Evolutionary conservation across 257 asterid species (phyloP).

Genomic region (Sherardia arvensis): DNA sequence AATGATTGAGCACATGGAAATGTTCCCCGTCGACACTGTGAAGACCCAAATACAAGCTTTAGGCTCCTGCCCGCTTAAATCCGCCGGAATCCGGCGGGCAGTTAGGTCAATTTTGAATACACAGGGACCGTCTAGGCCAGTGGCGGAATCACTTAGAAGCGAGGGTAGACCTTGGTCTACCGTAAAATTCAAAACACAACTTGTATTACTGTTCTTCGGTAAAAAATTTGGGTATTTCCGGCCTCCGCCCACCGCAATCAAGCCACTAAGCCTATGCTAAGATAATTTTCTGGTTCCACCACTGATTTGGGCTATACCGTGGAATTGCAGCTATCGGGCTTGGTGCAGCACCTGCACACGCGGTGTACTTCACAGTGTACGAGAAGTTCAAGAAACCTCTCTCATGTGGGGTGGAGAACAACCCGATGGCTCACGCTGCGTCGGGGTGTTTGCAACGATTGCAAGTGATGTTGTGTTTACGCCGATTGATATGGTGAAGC

Average conservation of each 20-base stretch:
- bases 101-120: constrained; percentile 51
- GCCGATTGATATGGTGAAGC: constrained; percentile 98
- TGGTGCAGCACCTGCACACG: constrained; percentile 98
- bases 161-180: too few relatives aligned
- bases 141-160: too few relatives aligned
- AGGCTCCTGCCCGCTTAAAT: constrained; percentile 72
- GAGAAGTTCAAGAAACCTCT: constrained; percentile 65
- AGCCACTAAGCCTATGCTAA: too few relatives aligned
- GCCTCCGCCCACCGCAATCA: too few relatives aligned
- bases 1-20: constrained; percentile 91
- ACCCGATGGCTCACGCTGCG: constrained; percentile 57
- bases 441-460: constrained; percentile 88
- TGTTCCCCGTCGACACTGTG: constrained; percentile 93
- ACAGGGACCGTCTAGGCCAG: constrained; percentile 51
- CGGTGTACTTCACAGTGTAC: constrained; percentile 79
- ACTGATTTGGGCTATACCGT: constrained; percentile 84
- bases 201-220: too few relatives aligned
- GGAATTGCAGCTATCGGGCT: constrained; percentile 97
- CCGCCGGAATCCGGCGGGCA: constrained; percentile 54
- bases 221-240: too few relatives aligned
- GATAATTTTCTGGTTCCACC: too few relatives aligned
- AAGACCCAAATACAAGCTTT: constrained; percentile 94
- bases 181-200: too few relatives aligned
- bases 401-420: constrained; percentile 60
- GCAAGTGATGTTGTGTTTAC: constrained; percentile 88